Base-by-base conservation (phyloP, 1,139 yeast genomes). In the Blastobotrys buckinghamii region DNA sequence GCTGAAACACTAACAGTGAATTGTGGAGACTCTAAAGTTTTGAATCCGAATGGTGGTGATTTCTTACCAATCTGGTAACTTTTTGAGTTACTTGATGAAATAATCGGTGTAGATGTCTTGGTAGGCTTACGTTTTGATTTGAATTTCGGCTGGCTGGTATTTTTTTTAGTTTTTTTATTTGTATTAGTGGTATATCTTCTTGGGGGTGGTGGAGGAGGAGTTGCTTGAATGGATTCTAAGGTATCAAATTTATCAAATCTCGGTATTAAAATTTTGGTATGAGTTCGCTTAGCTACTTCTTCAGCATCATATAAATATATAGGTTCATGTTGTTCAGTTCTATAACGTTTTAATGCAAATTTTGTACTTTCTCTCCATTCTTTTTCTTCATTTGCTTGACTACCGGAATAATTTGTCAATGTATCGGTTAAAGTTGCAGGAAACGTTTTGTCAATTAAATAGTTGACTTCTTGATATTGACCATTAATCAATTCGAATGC, bases 331-430 rank as follows among this genome's bases (percentile, higher is more conserved):
- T 29, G 24, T n/a, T 59, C 63, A 13, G 24, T 41, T 15, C 63
- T 53, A 43, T 59, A 59, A 15, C 36, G 34, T 6, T 39, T 32
- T 44, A 59, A 27, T n/a, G 42, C 48, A 22, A 12, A 27, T 3
- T 53, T 40, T 24, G 63, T 59, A 9, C 34, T 27, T 16, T 20
- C 37, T 17, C 59, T 41, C 55, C 56, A 51, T 2, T 33, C 26
- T 9, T 40, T 40, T 45, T 59, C 58, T 36, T 56, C 58, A 10
- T 29, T 30, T 7, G 52, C 59, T 43, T 39, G 36, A 8, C 26
- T 22, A 27, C 37, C 44, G 22, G 39, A 12, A 19, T 49, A 30
- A 42, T 34, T 6, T 51, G 57, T 30, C 52, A 55, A 12, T 49
- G 48, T 47, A 45, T 35, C 44, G 36, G 16, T 40, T 12, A 19